Evolutionary conservation across 2,329 filamentous ascomycete species (phyloP), one percentile per base, ranked within the genome.

Genomic region (Arachnomyces sp.): DNA sequence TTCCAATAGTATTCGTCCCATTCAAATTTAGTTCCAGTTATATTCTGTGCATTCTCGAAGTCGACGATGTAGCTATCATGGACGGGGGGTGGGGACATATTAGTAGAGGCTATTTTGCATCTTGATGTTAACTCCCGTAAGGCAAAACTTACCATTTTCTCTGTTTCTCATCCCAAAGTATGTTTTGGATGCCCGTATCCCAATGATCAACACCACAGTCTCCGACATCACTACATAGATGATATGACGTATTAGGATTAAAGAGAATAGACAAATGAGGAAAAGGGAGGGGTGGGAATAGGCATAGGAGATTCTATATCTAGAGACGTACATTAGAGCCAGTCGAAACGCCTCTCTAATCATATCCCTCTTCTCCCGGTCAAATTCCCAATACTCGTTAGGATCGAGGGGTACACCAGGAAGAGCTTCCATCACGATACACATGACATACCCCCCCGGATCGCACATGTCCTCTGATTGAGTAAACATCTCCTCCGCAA

Each of bases 11-110:
- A 25, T 9, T 25, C 21, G 21, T 25, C 21, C 21, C 21, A 25
- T 25, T 25, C 21, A 25, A 25, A 25, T 25, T 25, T 9, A 25
- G 21, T 25, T 9, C 5, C 5, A 9, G 5, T 9, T 25, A 25
- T 25, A 25, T 5, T 5, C 21, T 33, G 15, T 4, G 17, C 28
- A 11, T 34, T 18, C n/a, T 43, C 40, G 31, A 34, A 43, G 31
- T 38, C 40, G 33, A 43, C 21, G 18, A 43, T 38, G n/a, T 43
- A 43, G 40, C 40, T 43, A 12, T 17, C 6, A 28, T 14, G 16
- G 9, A 29, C 16, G 7, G n/a, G 38, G 14, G 25, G 18, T 28
- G 25, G 21, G 18, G 15, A 29, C 21, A 6, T 11, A 12, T 11
- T 2, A 28, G n/a, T 17, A n/a, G n/a, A n/a, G n/a, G n/a, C n/a